Conservation (phyloP, 176 grass and related monocot genomes). For the Elaeis guineensis region DNA sequence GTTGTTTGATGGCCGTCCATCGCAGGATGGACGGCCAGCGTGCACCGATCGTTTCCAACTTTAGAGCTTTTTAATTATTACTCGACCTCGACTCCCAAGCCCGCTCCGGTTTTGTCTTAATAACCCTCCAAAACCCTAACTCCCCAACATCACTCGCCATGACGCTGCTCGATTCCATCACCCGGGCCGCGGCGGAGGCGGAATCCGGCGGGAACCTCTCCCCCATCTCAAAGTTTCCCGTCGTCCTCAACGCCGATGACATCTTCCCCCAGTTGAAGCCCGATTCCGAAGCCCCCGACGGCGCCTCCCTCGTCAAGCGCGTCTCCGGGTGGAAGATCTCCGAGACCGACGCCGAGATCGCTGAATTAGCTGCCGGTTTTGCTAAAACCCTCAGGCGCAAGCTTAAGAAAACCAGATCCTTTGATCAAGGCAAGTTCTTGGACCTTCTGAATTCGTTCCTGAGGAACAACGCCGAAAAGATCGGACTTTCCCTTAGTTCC, state of each 20-base stretch:
- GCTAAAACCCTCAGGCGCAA: slow-evolving; percentile 23
- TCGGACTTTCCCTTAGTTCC: slow-evolving; percentile 14
- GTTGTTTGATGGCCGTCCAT: too few relatives aligned
- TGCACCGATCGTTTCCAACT: too few relatives aligned
- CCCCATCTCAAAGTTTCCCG: neutral
- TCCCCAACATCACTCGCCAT: slow-evolving; percentile 16
- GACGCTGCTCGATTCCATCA: slow-evolving; percentile 60
- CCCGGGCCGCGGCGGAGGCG: neutral
- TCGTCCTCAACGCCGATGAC: slow-evolving; percentile 47
- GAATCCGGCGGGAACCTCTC: neutral
- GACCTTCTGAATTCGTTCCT: slow-evolving; percentile 39
- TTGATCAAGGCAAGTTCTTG: slow-evolving; percentile 23
- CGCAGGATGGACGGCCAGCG: too few relatives aligned
- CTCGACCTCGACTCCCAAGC: too few relatives aligned
- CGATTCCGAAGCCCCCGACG: neutral
- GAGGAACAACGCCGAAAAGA: slow-evolving; percentile 16
- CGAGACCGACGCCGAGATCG: slow-evolving; percentile 31
- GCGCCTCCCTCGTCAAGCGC: slow-evolving; percentile 17
- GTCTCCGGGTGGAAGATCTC: slow-evolving; percentile 55
- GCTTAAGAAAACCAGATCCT: neutral
- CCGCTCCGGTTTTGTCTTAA: too few relatives aligned
- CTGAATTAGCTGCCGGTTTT: slow-evolving; percentile 19
- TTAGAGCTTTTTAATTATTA: too few relatives aligned
- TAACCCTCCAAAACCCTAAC: too few relatives aligned
- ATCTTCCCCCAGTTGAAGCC: slow-evolving; percentile 21